Conservation (phyloP, 352 stramenopile species). For the Pythium dissimile region DNA sequence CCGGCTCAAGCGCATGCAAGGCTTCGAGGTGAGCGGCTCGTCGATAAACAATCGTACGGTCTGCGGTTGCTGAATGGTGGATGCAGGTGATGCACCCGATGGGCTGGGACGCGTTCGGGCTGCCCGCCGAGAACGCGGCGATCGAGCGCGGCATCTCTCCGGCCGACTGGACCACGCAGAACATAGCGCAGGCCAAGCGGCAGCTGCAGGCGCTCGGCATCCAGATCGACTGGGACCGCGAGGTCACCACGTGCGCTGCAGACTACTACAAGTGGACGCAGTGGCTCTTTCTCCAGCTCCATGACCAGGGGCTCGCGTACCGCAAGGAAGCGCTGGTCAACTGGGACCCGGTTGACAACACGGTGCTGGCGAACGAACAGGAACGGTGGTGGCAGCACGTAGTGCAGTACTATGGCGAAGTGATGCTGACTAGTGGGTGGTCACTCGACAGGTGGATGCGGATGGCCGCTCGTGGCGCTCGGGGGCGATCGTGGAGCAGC, state of each 20-base stretch:
- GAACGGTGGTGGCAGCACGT: constrained; percentile 23
- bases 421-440: not conserved
- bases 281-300: constrained; percentile 99
- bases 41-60: not conserved
- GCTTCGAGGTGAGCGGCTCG: constrained; percentile 90
- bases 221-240: constrained; percentile 96
- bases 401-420: not conserved
- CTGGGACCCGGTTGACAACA: constrained; percentile 98
- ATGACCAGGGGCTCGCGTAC: constrained; percentile 94
- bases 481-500: constrained; percentile 93
- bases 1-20: constrained; percentile 96
- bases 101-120: constrained; percentile 99
- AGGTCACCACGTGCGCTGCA: constrained; percentile 95
- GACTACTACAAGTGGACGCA: constrained; percentile 99
- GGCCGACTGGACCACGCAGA: constrained; percentile 92
- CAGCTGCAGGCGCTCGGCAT: constrained; percentile 97
- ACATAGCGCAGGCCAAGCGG: constrained; percentile 96
- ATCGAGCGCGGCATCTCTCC: constrained; percentile 97
- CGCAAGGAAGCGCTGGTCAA: constrained; percentile 98
- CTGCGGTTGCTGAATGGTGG: not conserved
- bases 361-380: constrained; percentile 99
- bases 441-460: constrained; percentile 48
- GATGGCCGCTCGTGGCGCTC: constrained; percentile 96
- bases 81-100: constrained; percentile 96
- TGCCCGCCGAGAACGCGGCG: constrained; percentile 99